These are phyloP conservation scores for Scutellaria baicalensis DNA, from an alignment of 257 asterid genomes.

Conservation along the genomic window DNA sequence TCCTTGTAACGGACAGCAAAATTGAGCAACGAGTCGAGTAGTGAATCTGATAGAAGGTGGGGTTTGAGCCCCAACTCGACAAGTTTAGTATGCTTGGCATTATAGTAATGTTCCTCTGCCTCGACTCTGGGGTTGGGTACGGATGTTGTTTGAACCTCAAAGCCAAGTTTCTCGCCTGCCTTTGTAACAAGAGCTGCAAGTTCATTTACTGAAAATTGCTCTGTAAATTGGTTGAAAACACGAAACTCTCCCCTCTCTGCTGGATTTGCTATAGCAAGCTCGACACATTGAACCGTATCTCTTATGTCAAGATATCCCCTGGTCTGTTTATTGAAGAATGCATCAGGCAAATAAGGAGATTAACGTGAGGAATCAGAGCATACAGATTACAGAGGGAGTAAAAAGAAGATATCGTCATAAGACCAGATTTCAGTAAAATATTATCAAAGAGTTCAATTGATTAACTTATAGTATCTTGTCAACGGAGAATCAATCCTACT, in stretches of 20 bases:
- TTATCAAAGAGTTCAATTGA: too few species aligned
- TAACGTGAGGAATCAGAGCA: not conserved
- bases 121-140: slow-evolving; percentile 96
- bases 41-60: slow-evolving; percentile 89
- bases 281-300: slow-evolving; percentile 94
- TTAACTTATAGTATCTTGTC: too few species aligned
- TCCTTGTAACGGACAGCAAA: slow-evolving; percentile 70
- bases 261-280: slow-evolving; percentile 92
- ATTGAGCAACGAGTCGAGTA: slow-evolving; percentile 86
- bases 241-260: slow-evolving; percentile 85
- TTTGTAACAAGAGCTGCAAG: slow-evolving; percentile 82
- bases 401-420: too few species aligned
- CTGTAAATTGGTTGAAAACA: slow-evolving; percentile 92
- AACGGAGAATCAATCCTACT: too few species aligned
- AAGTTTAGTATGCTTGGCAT: slow-evolving; percentile 89
- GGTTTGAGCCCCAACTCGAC: slow-evolving; percentile 81
- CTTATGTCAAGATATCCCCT: slow-evolving; percentile 93
- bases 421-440: too few species aligned
- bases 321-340: slow-evolving; percentile 41
- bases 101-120: slow-evolving; percentile 96
- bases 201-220: slow-evolving; percentile 90
- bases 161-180: slow-evolving; percentile 82
- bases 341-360: not conserved
- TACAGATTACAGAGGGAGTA: too few species aligned
- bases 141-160: slow-evolving; percentile 61